Percentiles rank a stretch among this genome's conserved stretches.
These are phyloP conservation scores for Flaveria brownii DNA, from an alignment of 129 eudicot species.

Conservation along the genomic window DNA sequence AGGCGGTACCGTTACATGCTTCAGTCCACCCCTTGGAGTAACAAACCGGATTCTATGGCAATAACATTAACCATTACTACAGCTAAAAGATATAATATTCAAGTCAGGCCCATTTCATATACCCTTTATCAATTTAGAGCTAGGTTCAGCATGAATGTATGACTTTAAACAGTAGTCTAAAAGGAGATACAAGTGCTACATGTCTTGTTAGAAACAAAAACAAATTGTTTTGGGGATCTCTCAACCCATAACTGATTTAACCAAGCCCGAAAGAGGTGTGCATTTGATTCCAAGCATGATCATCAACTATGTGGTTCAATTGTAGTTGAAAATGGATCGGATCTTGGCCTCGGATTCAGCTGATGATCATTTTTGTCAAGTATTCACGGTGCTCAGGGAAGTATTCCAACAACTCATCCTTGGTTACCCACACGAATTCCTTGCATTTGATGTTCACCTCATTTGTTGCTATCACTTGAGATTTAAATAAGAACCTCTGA, in stretches of 20 bases:
- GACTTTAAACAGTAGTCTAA: background rate
- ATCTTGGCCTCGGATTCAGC: conserved; percentile 35
- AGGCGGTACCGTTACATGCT: no score
- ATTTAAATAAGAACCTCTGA: conserved; percentile 89
- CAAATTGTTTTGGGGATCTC: background rate
- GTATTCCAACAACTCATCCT: conserved; percentile 77
- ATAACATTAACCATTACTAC: background rate
- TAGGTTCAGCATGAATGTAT: conserved; percentile 1
- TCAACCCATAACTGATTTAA: background rate
- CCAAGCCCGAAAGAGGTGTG: background rate
- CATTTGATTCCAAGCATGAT: background rate
- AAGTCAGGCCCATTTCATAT: background rate
- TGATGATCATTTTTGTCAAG: conserved; percentile 80
- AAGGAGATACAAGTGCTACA: conserved; percentile 8
- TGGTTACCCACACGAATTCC: conserved; percentile 90
- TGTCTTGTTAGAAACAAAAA: conserved; percentile 16
- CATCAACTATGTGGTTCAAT: background rate
- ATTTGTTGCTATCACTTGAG: conserved; percentile 77
- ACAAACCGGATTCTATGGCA: background rate
- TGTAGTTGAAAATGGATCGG: background rate
- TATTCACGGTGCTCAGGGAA: conserved; percentile 83
- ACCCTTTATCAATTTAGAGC: background rate
- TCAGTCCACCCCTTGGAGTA: no score
- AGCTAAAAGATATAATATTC: background rate
- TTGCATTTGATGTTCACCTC: conserved; percentile 62